phyloP scores from a whole-genome alignment of 2,329 filamentous ascomycete genomes.

The Hortaea sp. region DNA sequence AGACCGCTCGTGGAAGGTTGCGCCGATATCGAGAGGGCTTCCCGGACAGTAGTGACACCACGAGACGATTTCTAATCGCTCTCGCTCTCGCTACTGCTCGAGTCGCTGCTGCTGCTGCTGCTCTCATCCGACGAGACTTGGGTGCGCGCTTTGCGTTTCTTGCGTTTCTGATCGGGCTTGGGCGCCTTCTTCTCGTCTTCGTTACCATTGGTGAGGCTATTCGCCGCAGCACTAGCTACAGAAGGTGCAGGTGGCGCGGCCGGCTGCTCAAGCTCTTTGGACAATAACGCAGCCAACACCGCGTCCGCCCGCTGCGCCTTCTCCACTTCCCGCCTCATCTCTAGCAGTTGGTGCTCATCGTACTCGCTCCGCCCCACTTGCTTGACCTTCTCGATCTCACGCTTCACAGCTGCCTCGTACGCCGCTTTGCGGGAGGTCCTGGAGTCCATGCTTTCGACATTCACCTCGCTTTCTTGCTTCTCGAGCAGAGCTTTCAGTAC shows the following conservation, averaged over 20 bases:
- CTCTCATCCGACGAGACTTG: constrained; percentile 17
- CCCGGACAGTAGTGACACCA: constrained; percentile 1
- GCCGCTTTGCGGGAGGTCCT: constrained; percentile 25
- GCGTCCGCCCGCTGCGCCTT: constrained; percentile 13
- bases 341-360: constrained; percentile 22
- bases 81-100: constrained; percentile 1
- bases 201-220: background rate
- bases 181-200: background rate
- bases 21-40: background rate
- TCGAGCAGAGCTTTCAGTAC: constrained; percentile 49
- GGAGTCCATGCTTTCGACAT: constrained; percentile 33
- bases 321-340: constrained; percentile 25
- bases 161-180: constrained; percentile 7
- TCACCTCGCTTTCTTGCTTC: constrained; percentile 37
- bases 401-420: constrained; percentile 27
- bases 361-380: constrained; percentile 24
- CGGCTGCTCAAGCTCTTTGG: constrained; percentile 4
- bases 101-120: constrained; percentile 8
- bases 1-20: too few relatives aligned
- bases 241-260: background rate
- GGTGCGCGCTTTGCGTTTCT: constrained; percentile 24
- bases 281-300: constrained; percentile 11
- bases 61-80: constrained; percentile 5
- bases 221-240: background rate
- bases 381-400: constrained; percentile 17